Base-by-base conservation (phyloP, 73 alveolate genomes). In the Paramecium pentaurelia region DNA sequence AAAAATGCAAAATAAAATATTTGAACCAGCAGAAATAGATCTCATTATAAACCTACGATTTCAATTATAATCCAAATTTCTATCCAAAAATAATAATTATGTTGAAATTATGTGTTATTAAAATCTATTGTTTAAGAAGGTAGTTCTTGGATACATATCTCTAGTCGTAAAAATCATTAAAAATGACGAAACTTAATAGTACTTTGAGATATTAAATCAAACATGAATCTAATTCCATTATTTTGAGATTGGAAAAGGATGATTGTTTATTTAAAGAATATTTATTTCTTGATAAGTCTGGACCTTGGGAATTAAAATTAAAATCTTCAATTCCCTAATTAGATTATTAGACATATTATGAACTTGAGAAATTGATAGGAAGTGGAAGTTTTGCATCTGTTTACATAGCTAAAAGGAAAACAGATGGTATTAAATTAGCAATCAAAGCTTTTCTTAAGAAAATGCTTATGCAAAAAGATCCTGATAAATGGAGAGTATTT, bases 361-460 rank as follows among this genome's bases (percentile, higher is more conserved):
- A 44, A 44, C n/a, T 80, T 10, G 91, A 47, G 28, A 80, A 80
- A 34, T 36, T 45, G 8, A 27, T 80, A 25, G 91, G 91, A 18
- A 80, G 27, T 80, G 75, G 91, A 18, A 80, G 91, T 80, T 44
- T 80, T 47, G 77, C 91, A 10, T 80, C 77, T 5, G 91, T 80
- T 8, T 80, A 80, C 27, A 80, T 40, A 8, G 77, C 75, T 54
- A 80, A 25, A 22, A 42, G 77, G 20, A 80, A 49, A 80, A n/a
- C 36, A 25, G 91, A 80, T 80, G 91, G 91, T 4, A 80, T 12
- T 11, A 34, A 27, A 45, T 18, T 80, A 44, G 91, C 91, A 3
- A n/a, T 49, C 12, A 80, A 80, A 25, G 91, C 91, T 28, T 80
- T 80, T 28, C 73, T 44, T 12, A 80, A 80, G 30, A 80, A 47